These are phyloP conservation scores for Thraustotheca clavata DNA, from an alignment of 352 stramenopile species.

Conservation along the genomic window DNA sequence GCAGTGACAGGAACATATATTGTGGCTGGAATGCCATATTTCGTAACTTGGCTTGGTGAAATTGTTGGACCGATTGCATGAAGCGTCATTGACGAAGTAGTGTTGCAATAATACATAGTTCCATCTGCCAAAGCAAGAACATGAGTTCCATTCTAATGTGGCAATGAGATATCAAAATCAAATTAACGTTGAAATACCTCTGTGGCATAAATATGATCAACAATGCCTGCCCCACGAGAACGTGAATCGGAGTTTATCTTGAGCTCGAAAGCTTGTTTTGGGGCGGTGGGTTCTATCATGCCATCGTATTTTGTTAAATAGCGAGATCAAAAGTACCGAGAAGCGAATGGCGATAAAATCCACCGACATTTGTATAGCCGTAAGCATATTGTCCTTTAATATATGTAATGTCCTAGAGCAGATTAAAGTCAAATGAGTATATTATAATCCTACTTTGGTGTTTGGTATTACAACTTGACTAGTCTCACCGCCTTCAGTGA, in stretches of 20 bases:
- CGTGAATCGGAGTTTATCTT: neutral
- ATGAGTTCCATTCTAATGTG: conserved; percentile 10
- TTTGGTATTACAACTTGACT: conserved; percentile 11
- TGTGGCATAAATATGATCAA: conserved; percentile 20
- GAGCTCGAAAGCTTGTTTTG: conserved; percentile 5
- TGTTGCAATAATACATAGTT: conserved; percentile 16
- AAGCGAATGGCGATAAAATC: conserved; percentile 12
- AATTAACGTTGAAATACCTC: neutral
- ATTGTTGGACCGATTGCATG: conserved; percentile 14
- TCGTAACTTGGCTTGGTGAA: neutral
- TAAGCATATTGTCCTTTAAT: conserved; percentile 20
- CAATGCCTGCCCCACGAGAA: conserved; percentile 1
- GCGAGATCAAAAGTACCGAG: conserved; percentile 10
- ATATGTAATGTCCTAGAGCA: conserved; percentile 11
- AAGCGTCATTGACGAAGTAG: neutral
- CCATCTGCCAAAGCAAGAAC: conserved; percentile 11
- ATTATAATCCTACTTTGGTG: neutral
- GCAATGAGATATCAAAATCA: neutral
- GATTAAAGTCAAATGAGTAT: neutral
- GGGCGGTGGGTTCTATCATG: neutral
- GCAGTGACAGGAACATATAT: conserved; percentile 17
- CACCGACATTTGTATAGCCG: conserved; percentile 5
- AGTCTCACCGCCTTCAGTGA: neutral
- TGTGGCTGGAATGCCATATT: conserved; percentile 12
- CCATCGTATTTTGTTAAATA: neutral